phyloP scores from a whole-genome alignment of 352 stramenopile genomes.

The Pythium rhizo-oryzae region DNA sequence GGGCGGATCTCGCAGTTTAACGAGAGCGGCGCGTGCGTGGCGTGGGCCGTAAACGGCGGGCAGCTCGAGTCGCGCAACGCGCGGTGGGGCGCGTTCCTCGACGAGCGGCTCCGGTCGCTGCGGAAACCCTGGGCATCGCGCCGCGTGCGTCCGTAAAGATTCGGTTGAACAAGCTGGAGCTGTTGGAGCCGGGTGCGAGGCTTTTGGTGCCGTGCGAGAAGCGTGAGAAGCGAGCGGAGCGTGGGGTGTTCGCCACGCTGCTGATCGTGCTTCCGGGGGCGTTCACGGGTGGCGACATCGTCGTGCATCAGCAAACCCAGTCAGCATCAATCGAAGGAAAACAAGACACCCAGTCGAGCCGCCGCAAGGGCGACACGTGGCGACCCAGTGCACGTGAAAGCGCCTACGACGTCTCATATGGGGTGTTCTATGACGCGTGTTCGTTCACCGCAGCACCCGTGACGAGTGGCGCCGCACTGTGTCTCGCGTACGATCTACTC shows the following conservation, averaged over 20 bases:
- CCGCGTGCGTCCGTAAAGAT: neutral
- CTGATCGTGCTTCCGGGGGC: constrained; percentile 39
- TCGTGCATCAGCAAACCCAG: neutral
- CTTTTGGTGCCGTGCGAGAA: constrained; percentile 28
- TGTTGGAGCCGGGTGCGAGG: constrained; percentile 44
- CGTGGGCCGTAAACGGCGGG: constrained; percentile 17
- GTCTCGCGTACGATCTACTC: neutral
- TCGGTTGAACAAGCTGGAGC: constrained; percentile 40
- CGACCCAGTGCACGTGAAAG: neutral
- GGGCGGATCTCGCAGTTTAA: neutral
- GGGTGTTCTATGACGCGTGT: neutral
- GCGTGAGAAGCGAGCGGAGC: no score
- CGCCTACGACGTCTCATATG: neutral
- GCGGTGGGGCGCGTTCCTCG: constrained; percentile 3
- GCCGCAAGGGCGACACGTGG: neutral
- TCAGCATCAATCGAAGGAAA: neutral
- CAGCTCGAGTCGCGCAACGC: constrained; percentile 11
- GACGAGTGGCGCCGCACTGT: neutral
- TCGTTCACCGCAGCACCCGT: neutral
- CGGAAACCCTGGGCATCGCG: constrained; percentile 5
- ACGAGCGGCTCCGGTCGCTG: neutral
- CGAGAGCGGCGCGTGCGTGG: constrained; percentile 13
- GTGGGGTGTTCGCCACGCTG: constrained; percentile 47
- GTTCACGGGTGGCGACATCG: constrained; percentile 26
- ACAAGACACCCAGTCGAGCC: neutral